A percentile compares a stretch with the other conserved stretches of the same genome.
These are phyloP conservation scores for Elsinoe arachidis DNA, from an alignment of 2,329 filamentous ascomycete species.

Conservation along the genomic window DNA sequence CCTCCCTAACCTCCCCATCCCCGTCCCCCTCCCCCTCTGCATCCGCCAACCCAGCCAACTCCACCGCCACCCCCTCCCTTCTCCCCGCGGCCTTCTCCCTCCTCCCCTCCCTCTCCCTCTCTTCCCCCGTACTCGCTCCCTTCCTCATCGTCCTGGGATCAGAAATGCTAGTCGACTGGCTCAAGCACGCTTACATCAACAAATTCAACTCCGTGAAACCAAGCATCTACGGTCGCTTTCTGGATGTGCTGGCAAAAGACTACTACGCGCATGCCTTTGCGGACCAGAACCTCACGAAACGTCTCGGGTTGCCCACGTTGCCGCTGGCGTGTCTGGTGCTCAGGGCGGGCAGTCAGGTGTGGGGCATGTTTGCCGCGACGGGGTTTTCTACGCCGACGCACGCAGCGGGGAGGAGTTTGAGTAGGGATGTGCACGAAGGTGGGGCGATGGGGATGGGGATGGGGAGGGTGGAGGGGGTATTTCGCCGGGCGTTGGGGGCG, in stretches of 20 bases:
- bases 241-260: slow-evolving; percentile 92
- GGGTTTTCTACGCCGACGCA: slow-evolving; percentile 63
- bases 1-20: slow-evolving; percentile 22
- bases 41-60: slow-evolving; percentile 26
- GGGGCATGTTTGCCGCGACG: slow-evolving; percentile 93
- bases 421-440: slow-evolving; percentile 43
- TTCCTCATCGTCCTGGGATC: slow-evolving; percentile 91
- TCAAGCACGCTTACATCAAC: slow-evolving; percentile 95
- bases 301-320: slow-evolving; percentile 83
- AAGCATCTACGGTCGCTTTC: slow-evolving; percentile 75
- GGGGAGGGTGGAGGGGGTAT: slow-evolving; percentile 67
- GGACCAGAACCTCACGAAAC: slow-evolving; percentile 79
- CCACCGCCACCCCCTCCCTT: slow-evolving; percentile 57
- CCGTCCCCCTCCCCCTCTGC: slow-evolving; percentile 20
- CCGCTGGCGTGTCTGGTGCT: slow-evolving; percentile 93
- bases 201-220: slow-evolving; percentile 98
- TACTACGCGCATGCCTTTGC: slow-evolving; percentile 96
- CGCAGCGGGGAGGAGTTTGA: slow-evolving; percentile 38
- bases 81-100: slow-evolving; percentile 86
- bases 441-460: slow-evolving; percentile 32
- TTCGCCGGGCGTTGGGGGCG: slow-evolving; percentile 67
- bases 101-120: slow-evolving; percentile 62
- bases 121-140: slow-evolving; percentile 80
- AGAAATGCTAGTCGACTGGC: slow-evolving; percentile 92
- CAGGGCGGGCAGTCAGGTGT: slow-evolving; percentile 86